These are phyloP conservation scores for Blumeriella jaapii DNA, from an alignment of 2,329 filamentous ascomycete species.

Conservation along the genomic window DNA sequence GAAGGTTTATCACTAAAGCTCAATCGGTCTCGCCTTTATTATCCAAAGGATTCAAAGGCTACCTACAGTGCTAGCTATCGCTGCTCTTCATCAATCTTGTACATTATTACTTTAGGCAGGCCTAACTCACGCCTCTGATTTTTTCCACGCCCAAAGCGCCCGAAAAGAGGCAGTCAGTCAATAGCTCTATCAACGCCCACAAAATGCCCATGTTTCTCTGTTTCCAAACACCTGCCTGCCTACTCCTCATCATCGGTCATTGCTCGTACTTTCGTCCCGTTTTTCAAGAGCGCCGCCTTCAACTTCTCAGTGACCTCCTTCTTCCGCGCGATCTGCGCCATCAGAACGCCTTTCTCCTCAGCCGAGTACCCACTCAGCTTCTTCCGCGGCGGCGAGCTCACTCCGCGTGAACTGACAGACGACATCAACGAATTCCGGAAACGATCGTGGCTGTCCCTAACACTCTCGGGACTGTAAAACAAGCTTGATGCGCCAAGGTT, in stretches of 20 bases:
- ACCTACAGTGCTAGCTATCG: too few relatives aligned
- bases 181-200: too few relatives aligned
- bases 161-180: too few relatives aligned
- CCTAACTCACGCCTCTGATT: too few relatives aligned
- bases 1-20: too few relatives aligned
- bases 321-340: constrained; percentile 41
- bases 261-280: constrained; percentile 21
- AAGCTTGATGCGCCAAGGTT: constrained; percentile 19
- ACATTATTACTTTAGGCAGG: too few relatives aligned
- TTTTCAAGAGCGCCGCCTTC: constrained; percentile 24
- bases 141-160: too few relatives aligned
- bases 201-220: too few relatives aligned
- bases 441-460: constrained; percentile 16
- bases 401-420: constrained; percentile 16
- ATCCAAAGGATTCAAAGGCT: too few relatives aligned
- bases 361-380: constrained; percentile 50
- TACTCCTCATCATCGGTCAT: constrained; percentile 22
- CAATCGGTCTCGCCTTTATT: too few relatives aligned
- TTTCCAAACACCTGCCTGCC: constrained; percentile 2
- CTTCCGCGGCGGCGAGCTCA: constrained; percentile 35
- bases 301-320: constrained; percentile 42
- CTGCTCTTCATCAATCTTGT: too few relatives aligned
- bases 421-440: constrained; percentile 24
- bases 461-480: constrained; percentile 25
- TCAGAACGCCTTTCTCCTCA: constrained; percentile 46